Conservation (phyloP, 331 rosid genomes). For the Malus hybrid region DNA sequence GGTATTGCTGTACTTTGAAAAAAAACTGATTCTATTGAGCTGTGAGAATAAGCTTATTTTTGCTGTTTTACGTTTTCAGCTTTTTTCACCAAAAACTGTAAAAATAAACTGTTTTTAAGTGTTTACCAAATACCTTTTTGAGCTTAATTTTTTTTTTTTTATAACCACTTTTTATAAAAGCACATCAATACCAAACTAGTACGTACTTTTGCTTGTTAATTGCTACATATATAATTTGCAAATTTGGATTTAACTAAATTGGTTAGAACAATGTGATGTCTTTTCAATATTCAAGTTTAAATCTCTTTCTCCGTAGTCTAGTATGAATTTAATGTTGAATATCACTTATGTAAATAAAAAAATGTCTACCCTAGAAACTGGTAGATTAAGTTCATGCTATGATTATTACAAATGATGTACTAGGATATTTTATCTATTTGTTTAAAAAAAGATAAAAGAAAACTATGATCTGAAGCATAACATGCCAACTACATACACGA, state of each 20-base stretch:
- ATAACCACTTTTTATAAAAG: too few relatives aligned
- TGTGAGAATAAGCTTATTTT: too few relatives aligned
- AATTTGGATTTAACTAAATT: not conserved
- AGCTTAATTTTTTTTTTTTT: too few relatives aligned
- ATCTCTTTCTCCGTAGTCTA: not conserved
- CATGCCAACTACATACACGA: not conserved
- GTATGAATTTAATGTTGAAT: not conserved
- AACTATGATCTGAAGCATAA: not conserved
- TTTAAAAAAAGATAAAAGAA: not conserved
- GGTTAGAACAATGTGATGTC: not conserved
- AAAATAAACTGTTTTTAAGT: too few relatives aligned
- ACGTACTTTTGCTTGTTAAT: not conserved
- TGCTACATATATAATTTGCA: not conserved
- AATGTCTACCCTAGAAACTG: not conserved
- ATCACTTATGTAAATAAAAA: too few relatives aligned
- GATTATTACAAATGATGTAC: not conserved
- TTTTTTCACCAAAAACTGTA: too few relatives aligned
- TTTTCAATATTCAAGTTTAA: too few relatives aligned
- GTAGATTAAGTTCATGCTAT: not conserved
- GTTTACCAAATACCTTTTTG: too few relatives aligned
- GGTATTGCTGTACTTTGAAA: too few relatives aligned
- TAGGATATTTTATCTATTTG: not conserved
- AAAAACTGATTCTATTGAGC: accelerated
- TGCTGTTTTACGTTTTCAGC: too few relatives aligned
- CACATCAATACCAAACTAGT: too few relatives aligned